Base-by-base conservation (phyloP, 2,329 filamentous ascomycete genomes). In the Didymella arachidicola region DNA sequence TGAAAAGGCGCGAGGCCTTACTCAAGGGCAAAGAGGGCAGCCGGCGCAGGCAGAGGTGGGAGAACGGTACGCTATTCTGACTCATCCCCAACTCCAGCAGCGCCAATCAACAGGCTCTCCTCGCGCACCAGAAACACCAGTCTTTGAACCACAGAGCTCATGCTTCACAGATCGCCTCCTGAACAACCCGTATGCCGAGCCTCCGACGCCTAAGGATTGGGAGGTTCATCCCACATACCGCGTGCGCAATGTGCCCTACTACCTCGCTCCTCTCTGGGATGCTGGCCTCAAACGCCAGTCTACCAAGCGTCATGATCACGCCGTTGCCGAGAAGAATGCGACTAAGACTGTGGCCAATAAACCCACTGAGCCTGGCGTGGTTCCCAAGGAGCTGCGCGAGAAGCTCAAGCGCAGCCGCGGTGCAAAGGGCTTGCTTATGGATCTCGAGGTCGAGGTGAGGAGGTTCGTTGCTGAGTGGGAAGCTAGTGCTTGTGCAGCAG, bases 1-100 rank as follows among this genome's bases (percentile, higher is more conserved):
- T 86, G 69, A 87, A 86, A 71, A 79, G 85, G 50, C 87, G 93
- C 18, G 92, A 97, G 65, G 86, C 88, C 2, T 73, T 96, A 51
- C 82, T 95, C 30, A 96, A 93, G 80, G 94, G 94, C 56, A 96
- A 96, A 67, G 93, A 97, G 77, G 94, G 94, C 32, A 94, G 87
- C 69, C 86, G 94, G 34, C 88, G 94, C 70, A 84, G 94, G 48
- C 89, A 94, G 69, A 85, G 94, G 55, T 98, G 93, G 93, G 95
- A 99, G 81, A 99, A 98, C 77, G 91, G 92, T 96, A 74, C 53
- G 51, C 42, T 25, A 53, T 49, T 52, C 45, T 58, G 42, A 43
- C 43, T 39, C 47, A 48, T 39, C 27, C 22, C n/a, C 27, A 18
- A 11, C 12, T 11, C 7, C n/a, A n/a, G 18, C 26, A 44, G 7